These are phyloP conservation scores for Arthrinium puccinioides DNA, from an alignment of 2,329 filamentous ascomycete species.

Conservation along the genomic window DNA sequence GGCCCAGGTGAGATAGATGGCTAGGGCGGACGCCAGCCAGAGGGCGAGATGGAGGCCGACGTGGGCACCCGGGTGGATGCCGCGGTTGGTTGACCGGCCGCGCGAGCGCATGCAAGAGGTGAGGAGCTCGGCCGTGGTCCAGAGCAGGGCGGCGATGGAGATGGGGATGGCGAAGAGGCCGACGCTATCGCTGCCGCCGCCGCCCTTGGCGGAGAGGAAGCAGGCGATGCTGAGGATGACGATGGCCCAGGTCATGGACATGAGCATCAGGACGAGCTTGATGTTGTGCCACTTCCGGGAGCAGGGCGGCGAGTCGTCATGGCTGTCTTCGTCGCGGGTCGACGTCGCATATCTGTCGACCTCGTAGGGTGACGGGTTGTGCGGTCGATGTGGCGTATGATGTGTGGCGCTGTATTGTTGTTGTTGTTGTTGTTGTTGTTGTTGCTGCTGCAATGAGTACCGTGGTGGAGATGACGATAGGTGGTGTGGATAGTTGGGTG, in stretches of 20 bases:
- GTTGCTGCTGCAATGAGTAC: slow-evolving; percentile 1
- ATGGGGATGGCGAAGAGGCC: slow-evolving; percentile 14
- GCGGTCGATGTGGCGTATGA: background rate
- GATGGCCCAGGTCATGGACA: slow-evolving; percentile 13
- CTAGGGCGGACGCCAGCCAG: slow-evolving; percentile 18
- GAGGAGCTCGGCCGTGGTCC: slow-evolving; percentile 21
- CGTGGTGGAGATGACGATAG: too few relatives aligned
- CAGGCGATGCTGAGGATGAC: slow-evolving; percentile 16
- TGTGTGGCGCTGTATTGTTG: background rate
- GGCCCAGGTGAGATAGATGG: slow-evolving; percentile 10
- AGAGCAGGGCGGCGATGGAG: slow-evolving; percentile 15
- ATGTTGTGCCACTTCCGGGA: slow-evolving; percentile 14
- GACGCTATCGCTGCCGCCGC: slow-evolving; percentile 2
- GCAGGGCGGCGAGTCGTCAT: slow-evolving; percentile 10
- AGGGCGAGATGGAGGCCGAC: slow-evolving; percentile 19
- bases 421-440: background rate
- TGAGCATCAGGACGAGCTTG: slow-evolving; percentile 15
- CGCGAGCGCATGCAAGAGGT: slow-evolving; percentile 17
- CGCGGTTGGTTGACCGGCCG: slow-evolving; percentile 9
- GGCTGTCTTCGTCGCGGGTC: background rate
- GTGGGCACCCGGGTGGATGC: slow-evolving; percentile 23
- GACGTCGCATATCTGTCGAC: background rate
- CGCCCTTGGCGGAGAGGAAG: slow-evolving; percentile 10
- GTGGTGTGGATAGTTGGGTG: background rate
- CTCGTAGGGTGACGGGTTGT: background rate